These are phyloP conservation scores for Ensete ventricosum DNA, from an alignment of 176 grass and related monocot species.

Conservation along the genomic window DNA sequence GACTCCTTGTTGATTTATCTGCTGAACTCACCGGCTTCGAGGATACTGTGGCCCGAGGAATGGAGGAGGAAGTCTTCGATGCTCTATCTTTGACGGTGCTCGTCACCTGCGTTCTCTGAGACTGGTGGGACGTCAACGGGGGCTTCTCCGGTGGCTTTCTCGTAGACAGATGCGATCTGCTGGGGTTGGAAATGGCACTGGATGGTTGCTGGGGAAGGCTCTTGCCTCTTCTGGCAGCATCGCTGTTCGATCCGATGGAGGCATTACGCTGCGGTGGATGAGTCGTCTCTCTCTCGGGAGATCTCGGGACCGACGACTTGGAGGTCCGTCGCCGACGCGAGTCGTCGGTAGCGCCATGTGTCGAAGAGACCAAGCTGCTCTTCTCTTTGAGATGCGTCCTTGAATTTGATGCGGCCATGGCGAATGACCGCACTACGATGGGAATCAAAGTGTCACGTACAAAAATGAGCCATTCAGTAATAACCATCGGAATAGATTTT, in stretches of 20 bases:
- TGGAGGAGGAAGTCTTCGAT: background rate
- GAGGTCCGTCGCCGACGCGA: background rate
- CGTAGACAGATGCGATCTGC: background rate
- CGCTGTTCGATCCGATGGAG: background rate
- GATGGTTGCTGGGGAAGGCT: background rate
- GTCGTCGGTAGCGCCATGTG: background rate
- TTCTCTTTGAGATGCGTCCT: background rate
- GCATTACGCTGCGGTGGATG: background rate
- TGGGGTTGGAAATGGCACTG: background rate
- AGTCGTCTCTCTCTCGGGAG: background rate
- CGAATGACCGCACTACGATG: too few species aligned
- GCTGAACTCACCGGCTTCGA: too few species aligned
- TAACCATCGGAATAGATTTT: too few species aligned
- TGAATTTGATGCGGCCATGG: background rate
- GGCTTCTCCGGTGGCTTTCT: background rate
- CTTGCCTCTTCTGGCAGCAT: background rate
- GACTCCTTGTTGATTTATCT: too few species aligned
- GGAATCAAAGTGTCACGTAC: too few species aligned
- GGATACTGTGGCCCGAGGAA: background rate
- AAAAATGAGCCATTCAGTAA: too few species aligned
- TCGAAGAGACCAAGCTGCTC: background rate
- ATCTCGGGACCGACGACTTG: background rate
- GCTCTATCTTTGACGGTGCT: background rate
- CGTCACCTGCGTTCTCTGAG: background rate
- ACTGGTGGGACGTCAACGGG: background rate